phyloP scores from a whole-genome alignment of 257 asterid species.

The Solanum clarkiae region DNA sequence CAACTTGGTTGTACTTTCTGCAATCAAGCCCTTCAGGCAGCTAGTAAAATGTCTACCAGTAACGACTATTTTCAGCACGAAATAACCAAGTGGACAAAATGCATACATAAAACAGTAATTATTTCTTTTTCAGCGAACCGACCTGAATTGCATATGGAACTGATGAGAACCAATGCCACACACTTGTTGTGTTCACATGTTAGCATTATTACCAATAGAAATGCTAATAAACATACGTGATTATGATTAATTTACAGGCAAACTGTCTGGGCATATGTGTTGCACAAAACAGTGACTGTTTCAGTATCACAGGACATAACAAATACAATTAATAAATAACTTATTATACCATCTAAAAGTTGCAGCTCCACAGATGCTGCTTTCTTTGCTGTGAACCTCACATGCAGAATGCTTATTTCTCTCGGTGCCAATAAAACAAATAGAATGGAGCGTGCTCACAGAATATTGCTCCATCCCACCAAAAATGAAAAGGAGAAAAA shows the following conservation, averaged over 20 bases:
- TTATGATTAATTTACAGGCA: background rate
- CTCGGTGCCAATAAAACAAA: constrained; percentile 9
- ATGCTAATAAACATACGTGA: background rate
- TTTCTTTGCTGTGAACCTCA: constrained; percentile 7
- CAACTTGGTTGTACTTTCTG: background rate
- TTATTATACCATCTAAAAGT: background rate
- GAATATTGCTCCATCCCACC: background rate
- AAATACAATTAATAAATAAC: background rate
- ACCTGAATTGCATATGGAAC: background rate
- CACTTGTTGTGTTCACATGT: background rate
- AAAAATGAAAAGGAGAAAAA: background rate
- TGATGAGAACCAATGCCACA: background rate
- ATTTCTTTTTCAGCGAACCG: background rate
- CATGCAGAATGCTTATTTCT: constrained; percentile 36
- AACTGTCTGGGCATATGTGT: background rate
- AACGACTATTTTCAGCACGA: background rate
- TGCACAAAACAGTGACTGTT: background rate
- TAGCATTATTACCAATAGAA: background rate
- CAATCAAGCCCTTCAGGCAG: background rate
- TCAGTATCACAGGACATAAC: background rate
- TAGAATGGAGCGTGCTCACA: background rate
- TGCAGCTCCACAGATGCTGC: constrained; percentile 18
- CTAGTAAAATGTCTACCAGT: background rate
- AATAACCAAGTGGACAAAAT: background rate
- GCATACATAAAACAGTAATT: background rate